Base-by-base conservation (phyloP, 306 rosid genomes). In the barrel medic (Medicago truncatula) region DNA sequence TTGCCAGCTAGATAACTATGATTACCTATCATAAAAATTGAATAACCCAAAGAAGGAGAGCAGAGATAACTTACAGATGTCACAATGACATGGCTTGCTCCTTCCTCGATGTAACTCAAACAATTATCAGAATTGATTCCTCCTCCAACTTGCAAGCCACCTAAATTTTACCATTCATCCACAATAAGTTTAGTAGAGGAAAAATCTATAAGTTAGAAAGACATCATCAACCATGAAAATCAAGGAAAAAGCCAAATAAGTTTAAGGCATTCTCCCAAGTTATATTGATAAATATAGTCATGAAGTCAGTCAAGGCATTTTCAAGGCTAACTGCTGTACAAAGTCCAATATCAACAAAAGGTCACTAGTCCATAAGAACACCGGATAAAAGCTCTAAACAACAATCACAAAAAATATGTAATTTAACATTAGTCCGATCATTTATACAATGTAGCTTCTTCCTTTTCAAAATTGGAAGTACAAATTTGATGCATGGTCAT, bases 1-100 rank as follows among this genome's bases (percentile, higher is more conserved):
- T 6, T 18, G 18, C 40, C 0, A 60, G 17, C 5, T 28, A 59
- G 25, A 40, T 5, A 59, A 59, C 10, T 28, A 14, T 4, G 5
- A 58, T 1, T 1, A 21, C 38, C 4, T 58, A 21, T 23, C 38
- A 12, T 60, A 60, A 31, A 84, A 25, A 18, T 3, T 50, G 16
- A 74, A 75, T 39, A 74, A 9, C 70, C 2, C 3, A 74, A 52
- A 64, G 49, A 38, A 66, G 16, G 72, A 63, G 60, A 67, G 38
- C 31, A 64, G 31, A 54, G 57, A 15, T n/a, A 62, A 72, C 90
- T 81, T 84, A 95, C 96, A 16, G 97, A 95, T 70, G 97, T 95
- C 73, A 95, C 97, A 83, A 95, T 95, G 83, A 95, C 90, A 53
- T 95, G 97, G 89, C 93, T 90, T 76, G 99, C 99, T 81, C 97